Conservation (phyloP, 2,329 filamentous ascomycete genomes). For the Hymenoscyphus scutula region DNA sequence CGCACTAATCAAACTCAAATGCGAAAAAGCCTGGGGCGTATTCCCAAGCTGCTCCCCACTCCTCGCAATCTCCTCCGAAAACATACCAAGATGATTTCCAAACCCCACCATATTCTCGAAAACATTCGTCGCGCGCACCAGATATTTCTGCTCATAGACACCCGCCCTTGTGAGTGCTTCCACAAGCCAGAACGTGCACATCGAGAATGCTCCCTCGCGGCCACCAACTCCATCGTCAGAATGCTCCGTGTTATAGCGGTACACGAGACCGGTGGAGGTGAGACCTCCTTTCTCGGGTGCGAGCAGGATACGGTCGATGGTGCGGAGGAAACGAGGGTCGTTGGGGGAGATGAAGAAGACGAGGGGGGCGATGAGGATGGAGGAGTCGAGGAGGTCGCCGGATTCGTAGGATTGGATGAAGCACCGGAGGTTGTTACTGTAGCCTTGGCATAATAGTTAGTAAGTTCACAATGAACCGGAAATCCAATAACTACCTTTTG, state of each 20-base stretch:
- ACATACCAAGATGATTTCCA: conserved; percentile 74
- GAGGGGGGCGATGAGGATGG: conserved; percentile 71
- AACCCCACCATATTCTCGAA: conserved; percentile 79
- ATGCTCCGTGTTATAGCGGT: conserved; percentile 67
- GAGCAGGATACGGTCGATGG: conserved; percentile 68
- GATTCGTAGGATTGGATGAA: conserved; percentile 78
- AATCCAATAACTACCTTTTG: conserved; percentile 48
- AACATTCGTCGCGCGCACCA: conserved; percentile 60
- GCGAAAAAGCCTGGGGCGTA: conserved; percentile 76
- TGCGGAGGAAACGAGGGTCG: conserved; percentile 71
- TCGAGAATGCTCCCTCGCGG: conserved; percentile 72
- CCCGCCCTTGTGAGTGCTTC: conserved; percentile 71
- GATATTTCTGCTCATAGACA: conserved; percentile 63
- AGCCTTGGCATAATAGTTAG: conserved; percentile 45
- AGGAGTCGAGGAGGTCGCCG: conserved; percentile 67
- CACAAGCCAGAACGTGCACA: conserved; percentile 83
- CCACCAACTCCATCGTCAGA: conserved; percentile 73
- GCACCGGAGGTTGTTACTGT: conserved; percentile 65
- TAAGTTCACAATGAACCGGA: not conserved
- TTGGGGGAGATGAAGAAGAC: conserved; percentile 79
- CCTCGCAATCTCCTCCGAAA: conserved; percentile 74
- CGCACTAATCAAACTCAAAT: conserved; percentile 72
- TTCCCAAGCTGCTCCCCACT: conserved; percentile 77
- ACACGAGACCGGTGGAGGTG: conserved; percentile 72
- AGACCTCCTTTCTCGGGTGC: conserved; percentile 73